phyloP scores from a whole-genome alignment of 257 asterid genomes.

The Solanum chaucha region DNA sequence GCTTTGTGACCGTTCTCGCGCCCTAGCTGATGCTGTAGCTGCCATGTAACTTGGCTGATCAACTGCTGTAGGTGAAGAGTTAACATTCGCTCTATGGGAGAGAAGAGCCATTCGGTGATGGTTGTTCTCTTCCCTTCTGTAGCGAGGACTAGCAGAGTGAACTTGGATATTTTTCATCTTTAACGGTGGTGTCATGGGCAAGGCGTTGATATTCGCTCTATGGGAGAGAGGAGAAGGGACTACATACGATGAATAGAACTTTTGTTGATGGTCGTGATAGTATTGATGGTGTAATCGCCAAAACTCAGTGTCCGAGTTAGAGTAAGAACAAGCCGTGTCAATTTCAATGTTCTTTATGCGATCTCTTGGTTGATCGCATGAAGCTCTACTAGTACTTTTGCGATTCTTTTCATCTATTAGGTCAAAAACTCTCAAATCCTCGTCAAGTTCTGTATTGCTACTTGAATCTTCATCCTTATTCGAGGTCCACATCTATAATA shows the following conservation, averaged over 20 bases:
- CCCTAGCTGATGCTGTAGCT: constrained; percentile 66
- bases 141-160: constrained; percentile 28
- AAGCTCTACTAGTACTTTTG: constrained; percentile 14
- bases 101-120: constrained; percentile 20
- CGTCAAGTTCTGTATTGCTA: constrained; percentile 1
- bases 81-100: constrained; percentile 16
- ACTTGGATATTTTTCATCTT: constrained; percentile 19
- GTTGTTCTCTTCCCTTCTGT: constrained; percentile 5
- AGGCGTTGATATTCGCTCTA: background rate
- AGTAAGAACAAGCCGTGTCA: constrained; percentile 28
- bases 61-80: constrained; percentile 7
- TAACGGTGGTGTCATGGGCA: constrained; percentile 20
- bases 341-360: constrained; percentile 32
- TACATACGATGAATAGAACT: constrained; percentile 3
- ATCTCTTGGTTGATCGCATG: constrained; percentile 24
- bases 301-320: constrained; percentile 1
- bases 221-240: constrained; percentile 19
- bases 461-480: constrained; percentile 20
- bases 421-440: background rate
- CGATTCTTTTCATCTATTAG: background rate
- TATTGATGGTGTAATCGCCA: constrained; percentile 7
- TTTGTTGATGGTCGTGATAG: constrained; percentile 3
- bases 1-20: constrained; percentile 53
- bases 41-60: constrained; percentile 60
- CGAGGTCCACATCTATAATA: constrained; percentile 25